Percentiles rank a stretch among this genome's conserved stretches.
Evolutionary conservation across 106 monocot species (phyloP).

Genomic region (Acorus gramineus): DNA sequence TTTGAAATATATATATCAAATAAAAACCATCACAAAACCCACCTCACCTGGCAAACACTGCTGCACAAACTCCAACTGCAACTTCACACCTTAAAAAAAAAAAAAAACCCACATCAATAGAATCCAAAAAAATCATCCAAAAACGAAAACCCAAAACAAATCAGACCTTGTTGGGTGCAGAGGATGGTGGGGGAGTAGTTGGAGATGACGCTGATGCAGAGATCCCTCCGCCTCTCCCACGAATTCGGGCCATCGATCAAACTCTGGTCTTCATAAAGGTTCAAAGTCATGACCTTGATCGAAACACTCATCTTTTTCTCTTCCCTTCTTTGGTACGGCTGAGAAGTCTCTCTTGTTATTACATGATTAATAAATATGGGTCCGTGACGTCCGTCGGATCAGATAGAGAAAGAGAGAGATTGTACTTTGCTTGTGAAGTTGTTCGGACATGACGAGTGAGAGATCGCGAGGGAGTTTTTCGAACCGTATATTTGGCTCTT

Average conservation of each 20-base stretch:
- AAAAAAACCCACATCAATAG: background rate
- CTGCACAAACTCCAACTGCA: slow-evolving; percentile 87
- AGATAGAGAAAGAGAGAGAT: no score
- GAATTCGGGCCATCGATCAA: slow-evolving; percentile 57
- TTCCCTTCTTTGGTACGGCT: no score
- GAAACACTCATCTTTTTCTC: slow-evolving; percentile 45
- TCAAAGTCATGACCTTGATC: slow-evolving; percentile 81
- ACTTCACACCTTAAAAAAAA: slow-evolving; percentile 43
- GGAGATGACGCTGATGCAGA: slow-evolving; percentile 90
- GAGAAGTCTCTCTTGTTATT: no score
- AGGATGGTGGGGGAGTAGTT: slow-evolving; percentile 88
- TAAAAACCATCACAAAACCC: background rate
- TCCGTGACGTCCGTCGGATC: no score
- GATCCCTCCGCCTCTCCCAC: slow-evolving; percentile 83
- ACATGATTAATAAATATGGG: no score
- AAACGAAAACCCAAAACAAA: background rate
- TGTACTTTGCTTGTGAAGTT: no score
- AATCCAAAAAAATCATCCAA: background rate
- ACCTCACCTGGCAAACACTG: slow-evolving; percentile 71
- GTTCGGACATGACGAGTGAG: no score
- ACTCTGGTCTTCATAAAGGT: slow-evolving; percentile 68
- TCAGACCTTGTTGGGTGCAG: slow-evolving; percentile 91
- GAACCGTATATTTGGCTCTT: no score
- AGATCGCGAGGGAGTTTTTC: no score
- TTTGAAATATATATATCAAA: no score